These are phyloP conservation scores for Wallacemonas sp. DNA, from an alignment of 208 protist genomes.

Conservation along the genomic window DNA sequence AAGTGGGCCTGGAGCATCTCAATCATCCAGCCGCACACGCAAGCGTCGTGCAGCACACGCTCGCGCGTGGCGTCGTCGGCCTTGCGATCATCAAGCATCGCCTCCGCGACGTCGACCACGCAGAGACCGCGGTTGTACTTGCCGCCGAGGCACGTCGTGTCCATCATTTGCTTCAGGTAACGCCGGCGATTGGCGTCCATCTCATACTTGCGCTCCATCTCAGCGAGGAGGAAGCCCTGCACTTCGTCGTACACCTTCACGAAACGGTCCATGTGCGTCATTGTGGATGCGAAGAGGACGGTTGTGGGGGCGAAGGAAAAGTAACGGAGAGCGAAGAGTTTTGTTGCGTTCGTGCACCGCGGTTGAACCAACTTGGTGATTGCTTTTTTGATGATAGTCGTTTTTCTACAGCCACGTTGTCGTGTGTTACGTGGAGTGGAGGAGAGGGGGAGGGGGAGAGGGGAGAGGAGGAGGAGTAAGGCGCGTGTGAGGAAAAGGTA, in stretches of 20 bases:
- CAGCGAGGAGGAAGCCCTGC: slow-evolving; percentile 57
- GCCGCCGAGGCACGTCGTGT: slow-evolving; percentile 82
- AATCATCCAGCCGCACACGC: slow-evolving; percentile 94
- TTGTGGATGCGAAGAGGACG: slow-evolving; percentile 8
- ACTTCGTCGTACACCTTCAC: slow-evolving; percentile 80
- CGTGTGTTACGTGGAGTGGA: no score
- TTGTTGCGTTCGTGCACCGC: no score
- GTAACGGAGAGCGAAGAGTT: background rate
- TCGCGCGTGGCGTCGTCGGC: slow-evolving; percentile 49
- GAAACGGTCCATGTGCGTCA: slow-evolving; percentile 68
- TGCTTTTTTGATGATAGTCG: slow-evolving; percentile 6
- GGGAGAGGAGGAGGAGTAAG: no score
- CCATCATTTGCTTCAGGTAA: slow-evolving; percentile 85
- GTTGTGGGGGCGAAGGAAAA: slow-evolving; percentile 3
- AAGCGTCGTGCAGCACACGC: slow-evolving; percentile 81
- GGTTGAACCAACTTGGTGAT: background rate
- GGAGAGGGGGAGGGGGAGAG: no score
- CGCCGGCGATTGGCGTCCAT: slow-evolving; percentile 72
- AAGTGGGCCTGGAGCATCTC: slow-evolving; percentile 96
- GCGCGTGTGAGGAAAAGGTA: no score
- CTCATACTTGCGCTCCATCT: slow-evolving; percentile 51
- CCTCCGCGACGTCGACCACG: slow-evolving; percentile 75
- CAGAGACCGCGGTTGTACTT: slow-evolving; percentile 92
- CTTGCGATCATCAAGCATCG: slow-evolving; percentile 48
- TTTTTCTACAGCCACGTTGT: no score